Conservation (phyloP, 148 eudicot species). For the Silene uniflora region DNA sequence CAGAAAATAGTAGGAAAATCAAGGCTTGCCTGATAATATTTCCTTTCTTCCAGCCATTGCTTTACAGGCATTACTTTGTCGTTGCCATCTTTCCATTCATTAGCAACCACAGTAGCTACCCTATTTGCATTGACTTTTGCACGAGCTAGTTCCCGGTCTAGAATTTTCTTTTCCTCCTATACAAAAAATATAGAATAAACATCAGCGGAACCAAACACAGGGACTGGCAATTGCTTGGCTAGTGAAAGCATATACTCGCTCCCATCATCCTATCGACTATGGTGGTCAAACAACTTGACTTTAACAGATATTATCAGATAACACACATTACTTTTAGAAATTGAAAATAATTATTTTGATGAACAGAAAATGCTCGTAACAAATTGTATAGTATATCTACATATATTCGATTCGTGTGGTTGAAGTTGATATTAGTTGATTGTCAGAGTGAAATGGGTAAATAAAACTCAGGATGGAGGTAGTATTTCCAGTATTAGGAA, state of each 20-base stretch:
- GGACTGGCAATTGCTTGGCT: background rate
- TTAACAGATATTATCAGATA: no score
- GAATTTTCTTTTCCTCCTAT: conserved; percentile 80
- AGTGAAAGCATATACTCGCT: background rate
- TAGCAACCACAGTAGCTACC: conserved; percentile 92
- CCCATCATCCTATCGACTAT: no score
- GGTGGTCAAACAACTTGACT: no score
- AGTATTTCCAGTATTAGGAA: background rate
- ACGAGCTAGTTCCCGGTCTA: conserved; percentile 93
- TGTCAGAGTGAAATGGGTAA: no score
- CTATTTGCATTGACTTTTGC: conserved; percentile 90
- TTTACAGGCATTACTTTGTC: conserved; percentile 99
- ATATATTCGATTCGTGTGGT: no score
- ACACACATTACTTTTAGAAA: no score
- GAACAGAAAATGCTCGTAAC: no score
- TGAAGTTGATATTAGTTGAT: no score
- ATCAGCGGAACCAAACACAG: conserved; percentile 10
- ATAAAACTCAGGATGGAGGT: no score
- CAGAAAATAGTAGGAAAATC: background rate
- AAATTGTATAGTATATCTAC: no score
- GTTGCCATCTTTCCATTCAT: conserved; percentile 98
- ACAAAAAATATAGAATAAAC: conserved; percentile 11
- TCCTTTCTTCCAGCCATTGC: conserved; percentile 98
- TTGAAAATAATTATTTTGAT: no score
- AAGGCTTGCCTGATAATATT: conserved; percentile 67